A percentile compares a stretch with the other conserved stretches of the same genome.
phyloP scores from a whole-genome alignment of 352 stramenopile genomes.

The Ophiocytium majus region DNA sequence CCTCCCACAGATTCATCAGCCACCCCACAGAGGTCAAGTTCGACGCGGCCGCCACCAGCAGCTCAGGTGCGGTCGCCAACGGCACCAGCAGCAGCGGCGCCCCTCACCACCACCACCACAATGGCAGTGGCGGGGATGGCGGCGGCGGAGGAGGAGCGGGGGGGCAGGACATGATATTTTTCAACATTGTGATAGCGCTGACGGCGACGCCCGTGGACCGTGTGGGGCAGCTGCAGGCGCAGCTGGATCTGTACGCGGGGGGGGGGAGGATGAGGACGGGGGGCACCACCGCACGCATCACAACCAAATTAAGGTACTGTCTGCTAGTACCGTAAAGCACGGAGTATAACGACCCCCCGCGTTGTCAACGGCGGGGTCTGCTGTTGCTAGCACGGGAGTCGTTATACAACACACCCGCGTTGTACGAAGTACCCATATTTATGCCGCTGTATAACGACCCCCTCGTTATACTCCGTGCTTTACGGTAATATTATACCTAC shows the following conservation, averaged over 20 bases:
- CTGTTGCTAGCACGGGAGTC: too few relatives aligned
- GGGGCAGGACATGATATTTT: constrained; percentile 25
- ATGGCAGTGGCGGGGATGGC: not conserved
- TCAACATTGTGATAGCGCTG: constrained; percentile 28
- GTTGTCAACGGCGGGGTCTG: too few relatives aligned
- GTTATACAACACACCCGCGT: too few relatives aligned
- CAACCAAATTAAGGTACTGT: not conserved
- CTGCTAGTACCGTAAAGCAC: too few relatives aligned
- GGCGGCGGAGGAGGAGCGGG: not conserved
- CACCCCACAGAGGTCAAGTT: constrained; percentile 19
- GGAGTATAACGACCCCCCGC: too few relatives aligned
- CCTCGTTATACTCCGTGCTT: too few relatives aligned
- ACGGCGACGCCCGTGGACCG: constrained; percentile 2
- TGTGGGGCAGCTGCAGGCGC: constrained; percentile 9
- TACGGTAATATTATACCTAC: too few relatives aligned
- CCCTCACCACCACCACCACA: constrained; percentile 1
- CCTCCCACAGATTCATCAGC: not conserved
- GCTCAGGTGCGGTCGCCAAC: not conserved
- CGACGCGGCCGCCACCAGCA: not conserved
- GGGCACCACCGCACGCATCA: constrained; percentile 17
- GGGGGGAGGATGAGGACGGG: not conserved
- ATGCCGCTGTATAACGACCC: too few relatives aligned
- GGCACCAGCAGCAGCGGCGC: not conserved
- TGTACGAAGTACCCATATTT: too few relatives aligned
- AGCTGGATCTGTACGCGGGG: not conserved